Evolutionary conservation across 768 basidiomycete genomes (phyloP).

Genomic region (Phanerochaete carnosa): DNA sequence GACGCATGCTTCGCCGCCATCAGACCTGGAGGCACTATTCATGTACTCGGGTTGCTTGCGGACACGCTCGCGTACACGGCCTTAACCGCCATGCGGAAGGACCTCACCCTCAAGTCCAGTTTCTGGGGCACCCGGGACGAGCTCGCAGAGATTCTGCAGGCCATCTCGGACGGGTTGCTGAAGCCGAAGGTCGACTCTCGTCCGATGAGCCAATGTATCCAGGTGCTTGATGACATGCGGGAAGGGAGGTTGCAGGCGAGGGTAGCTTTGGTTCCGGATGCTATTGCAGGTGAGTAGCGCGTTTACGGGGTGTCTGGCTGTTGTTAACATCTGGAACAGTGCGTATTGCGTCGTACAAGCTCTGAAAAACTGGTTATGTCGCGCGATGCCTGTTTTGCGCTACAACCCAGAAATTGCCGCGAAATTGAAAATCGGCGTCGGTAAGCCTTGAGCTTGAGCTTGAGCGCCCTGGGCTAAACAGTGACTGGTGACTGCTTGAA

Average conservation of each 20-base stretch:
- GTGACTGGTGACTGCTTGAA: too few relatives aligned
- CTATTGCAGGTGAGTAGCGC: background rate
- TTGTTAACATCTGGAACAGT: too few relatives aligned
- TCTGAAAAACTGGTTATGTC: too few relatives aligned
- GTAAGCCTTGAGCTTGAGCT: too few relatives aligned
- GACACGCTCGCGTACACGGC: constrained; percentile 1
- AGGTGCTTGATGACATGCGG: constrained; percentile 16
- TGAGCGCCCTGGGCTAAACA: too few relatives aligned
- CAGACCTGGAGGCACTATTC: constrained; percentile 14
- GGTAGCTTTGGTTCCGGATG: constrained; percentile 17
- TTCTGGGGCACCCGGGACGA: constrained; percentile 15
- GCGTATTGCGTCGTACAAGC: too few relatives aligned
- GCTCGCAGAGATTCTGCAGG: constrained; percentile 18
- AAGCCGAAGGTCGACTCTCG: constrained; percentile 15
- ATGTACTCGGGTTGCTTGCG: constrained; percentile 13
- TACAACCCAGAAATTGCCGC: too few relatives aligned
- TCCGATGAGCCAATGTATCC: constrained; percentile 15
- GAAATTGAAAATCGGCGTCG: too few relatives aligned
- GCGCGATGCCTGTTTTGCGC: too few relatives aligned
- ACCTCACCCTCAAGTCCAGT: constrained; percentile 13
- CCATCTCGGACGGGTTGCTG: constrained; percentile 15
- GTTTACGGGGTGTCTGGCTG: too few relatives aligned
- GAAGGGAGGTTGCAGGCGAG: constrained; percentile 14
- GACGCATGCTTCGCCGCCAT: constrained; percentile 8
- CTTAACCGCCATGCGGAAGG: constrained; percentile 10